Conservation (phyloP, 805 yeast species). For the Debaryomyces maramus region DNA sequence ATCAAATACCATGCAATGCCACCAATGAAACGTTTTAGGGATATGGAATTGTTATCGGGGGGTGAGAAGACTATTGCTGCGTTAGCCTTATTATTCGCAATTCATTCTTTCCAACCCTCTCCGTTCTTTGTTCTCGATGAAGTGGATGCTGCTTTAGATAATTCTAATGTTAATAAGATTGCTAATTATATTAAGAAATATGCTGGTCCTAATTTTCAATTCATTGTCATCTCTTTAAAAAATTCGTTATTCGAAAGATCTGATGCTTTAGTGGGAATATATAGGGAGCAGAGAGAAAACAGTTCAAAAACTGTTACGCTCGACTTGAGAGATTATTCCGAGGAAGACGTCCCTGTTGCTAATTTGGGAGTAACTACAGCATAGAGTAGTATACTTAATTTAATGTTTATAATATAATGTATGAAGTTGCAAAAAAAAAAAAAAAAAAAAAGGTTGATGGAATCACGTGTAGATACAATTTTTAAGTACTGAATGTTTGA, state of each 20-base stretch:
- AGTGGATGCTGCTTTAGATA: conserved; percentile 97
- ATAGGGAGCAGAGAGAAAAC: conserved; percentile 73
- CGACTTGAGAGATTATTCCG: conserved; percentile 65
- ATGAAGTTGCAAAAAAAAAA: conserved; percentile 3
- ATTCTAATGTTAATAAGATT: conserved; percentile 78
- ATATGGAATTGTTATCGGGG: conserved; percentile 90
- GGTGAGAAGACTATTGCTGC: conserved; percentile 98
- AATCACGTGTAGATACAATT: too few relatives aligned
- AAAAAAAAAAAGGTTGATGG: too few relatives aligned
- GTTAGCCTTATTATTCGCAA: conserved; percentile 83
- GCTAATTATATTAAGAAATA: conserved; percentile 81
- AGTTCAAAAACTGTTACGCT: conserved; percentile 72
- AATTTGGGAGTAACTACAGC: conserved; percentile 5
- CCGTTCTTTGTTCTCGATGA: conserved; percentile 96
- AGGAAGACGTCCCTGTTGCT: conserved; percentile 21
- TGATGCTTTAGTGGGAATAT: conserved; percentile 90
- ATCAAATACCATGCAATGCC: conserved; percentile 93
- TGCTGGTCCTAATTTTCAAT: conserved; percentile 79
- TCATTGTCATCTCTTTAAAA: conserved; percentile 89
- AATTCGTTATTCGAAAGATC: conserved; percentile 84
- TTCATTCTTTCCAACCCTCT: conserved; percentile 87
- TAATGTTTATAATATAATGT: not conserved
- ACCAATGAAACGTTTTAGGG: conserved; percentile 89
- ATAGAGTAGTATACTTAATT: not conserved
- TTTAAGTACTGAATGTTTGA: too few relatives aligned